phyloP scores from a whole-genome alignment of 2,329 filamentous ascomycete species.

The Hymenoscyphus fraxineus region DNA sequence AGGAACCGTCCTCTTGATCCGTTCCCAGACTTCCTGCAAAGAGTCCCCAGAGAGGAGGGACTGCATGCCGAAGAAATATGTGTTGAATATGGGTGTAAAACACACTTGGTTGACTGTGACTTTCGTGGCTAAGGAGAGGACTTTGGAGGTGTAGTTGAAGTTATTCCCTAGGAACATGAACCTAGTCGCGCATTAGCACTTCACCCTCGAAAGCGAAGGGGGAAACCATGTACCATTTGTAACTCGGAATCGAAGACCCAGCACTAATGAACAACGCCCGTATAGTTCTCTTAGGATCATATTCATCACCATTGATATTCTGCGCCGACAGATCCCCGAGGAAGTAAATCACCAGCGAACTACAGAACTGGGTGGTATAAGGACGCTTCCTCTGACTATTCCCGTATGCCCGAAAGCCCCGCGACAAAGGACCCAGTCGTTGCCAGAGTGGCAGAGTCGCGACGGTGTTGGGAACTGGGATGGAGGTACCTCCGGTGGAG shows the following conservation, averaged over 20 bases:
- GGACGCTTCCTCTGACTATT: conserved; percentile 68
- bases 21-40: conserved; percentile 59
- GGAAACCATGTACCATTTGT: conserved; percentile 61
- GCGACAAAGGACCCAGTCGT: conserved; percentile 54
- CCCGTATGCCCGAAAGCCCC: conserved; percentile 57
- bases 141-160: conserved; percentile 79
- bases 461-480: conserved; percentile 43
- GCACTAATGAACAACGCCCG: conserved; percentile 73
- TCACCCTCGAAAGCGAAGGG: neutral
- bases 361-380: conserved; percentile 74
- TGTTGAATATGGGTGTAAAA: conserved; percentile 81
- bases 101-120: conserved; percentile 73
- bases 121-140: conserved; percentile 69
- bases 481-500: conserved; percentile 31
- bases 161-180: conserved; percentile 73
- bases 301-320: conserved; percentile 56
- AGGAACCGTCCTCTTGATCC: conserved; percentile 72
- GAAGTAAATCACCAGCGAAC: conserved; percentile 73
- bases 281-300: conserved; percentile 65
- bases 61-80: conserved; percentile 79
- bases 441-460: conserved; percentile 46
- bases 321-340: conserved; percentile 76
- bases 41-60: conserved; percentile 68
- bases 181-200: conserved; percentile 42
- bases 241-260: conserved; percentile 70